phyloP scores from a whole-genome alignment of 106 monocot species.

The Phalaenopsis aphrodite region DNA sequence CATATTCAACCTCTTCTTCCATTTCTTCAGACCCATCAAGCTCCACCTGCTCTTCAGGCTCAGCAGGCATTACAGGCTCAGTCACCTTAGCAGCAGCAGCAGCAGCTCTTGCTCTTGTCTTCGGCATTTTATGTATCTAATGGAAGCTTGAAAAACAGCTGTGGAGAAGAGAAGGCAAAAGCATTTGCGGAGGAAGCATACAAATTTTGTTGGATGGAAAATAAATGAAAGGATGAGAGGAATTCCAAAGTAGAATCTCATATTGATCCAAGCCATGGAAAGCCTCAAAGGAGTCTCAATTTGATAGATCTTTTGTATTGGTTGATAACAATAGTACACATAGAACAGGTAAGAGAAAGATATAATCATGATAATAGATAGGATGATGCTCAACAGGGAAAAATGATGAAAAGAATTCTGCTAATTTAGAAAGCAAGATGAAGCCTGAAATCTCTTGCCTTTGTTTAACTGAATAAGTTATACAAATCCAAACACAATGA shows the following conservation, averaged over 20 bases:
- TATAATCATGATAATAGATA: conserved; percentile 27
- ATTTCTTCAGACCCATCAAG: conserved; percentile 28
- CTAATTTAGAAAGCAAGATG: conserved; percentile 30
- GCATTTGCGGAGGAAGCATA: conserved; percentile 49
- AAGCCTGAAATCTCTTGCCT: neutral
- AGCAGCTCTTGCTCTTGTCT: conserved; percentile 15
- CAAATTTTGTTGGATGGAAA: conserved; percentile 25
- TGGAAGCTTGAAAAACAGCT: conserved; percentile 36
- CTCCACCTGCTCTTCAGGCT: conserved; percentile 23
- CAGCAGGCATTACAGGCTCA: conserved; percentile 10
- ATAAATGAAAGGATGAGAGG: conserved; percentile 55
- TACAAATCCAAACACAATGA: conserved; percentile 13
- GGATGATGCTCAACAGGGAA: conserved; percentile 28
- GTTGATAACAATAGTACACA: conserved; percentile 44
- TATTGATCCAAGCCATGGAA: conserved; percentile 41
- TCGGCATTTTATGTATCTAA: conserved; percentile 46
- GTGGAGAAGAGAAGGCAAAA: conserved; percentile 52
- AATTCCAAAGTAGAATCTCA: conserved; percentile 51
- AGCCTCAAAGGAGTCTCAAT: conserved; percentile 42
- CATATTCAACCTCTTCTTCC: conserved; percentile 28
- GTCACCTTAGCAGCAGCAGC: conserved; percentile 23
- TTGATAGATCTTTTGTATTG: conserved; percentile 30
- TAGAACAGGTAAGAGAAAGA: conserved; percentile 36
- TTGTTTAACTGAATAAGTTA: conserved; percentile 27
- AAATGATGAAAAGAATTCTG: conserved; percentile 31